These are phyloP conservation scores for Yamadazyma jaroonii DNA, from an alignment of 1,139 yeast species.

Conservation along the genomic window DNA sequence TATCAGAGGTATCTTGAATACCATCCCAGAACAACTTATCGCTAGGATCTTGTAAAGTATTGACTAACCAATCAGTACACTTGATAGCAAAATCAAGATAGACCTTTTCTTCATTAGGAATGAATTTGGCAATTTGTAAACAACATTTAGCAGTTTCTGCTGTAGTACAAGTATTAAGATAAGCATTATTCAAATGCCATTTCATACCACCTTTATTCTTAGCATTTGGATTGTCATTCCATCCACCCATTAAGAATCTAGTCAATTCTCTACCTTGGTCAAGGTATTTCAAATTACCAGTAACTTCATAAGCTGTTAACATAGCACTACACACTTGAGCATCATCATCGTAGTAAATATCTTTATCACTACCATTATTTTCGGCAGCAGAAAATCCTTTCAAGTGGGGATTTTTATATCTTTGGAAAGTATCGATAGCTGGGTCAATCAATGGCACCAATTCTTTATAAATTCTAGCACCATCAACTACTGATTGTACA, in stretches of 20 bases:
- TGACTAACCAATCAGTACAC: constrained; percentile 56
- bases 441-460: constrained; percentile 56
- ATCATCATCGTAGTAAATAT: constrained; percentile 72
- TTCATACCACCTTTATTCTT: constrained; percentile 56
- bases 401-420: constrained; percentile 49
- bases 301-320: constrained; percentile 67
- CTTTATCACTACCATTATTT: constrained; percentile 53
- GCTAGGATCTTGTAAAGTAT: constrained; percentile 47
- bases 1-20: constrained; percentile 46
- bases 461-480: constrained; percentile 58
- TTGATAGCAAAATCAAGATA: constrained; percentile 53
- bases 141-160: constrained; percentile 71
- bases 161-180: constrained; percentile 65
- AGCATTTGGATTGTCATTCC: constrained; percentile 46
- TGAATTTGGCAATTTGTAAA: constrained; percentile 53
- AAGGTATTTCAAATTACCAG: constrained; percentile 51
- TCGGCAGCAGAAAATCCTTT: constrained; percentile 62
- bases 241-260: constrained; percentile 65
- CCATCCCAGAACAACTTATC: constrained; percentile 67
- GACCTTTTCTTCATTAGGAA: constrained; percentile 42
- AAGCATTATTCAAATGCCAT: constrained; percentile 64
- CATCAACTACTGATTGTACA: constrained; percentile 60
- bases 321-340: constrained; percentile 73
- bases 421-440: constrained; percentile 49
- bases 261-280: constrained; percentile 60